These are phyloP conservation scores for Pseudocercospora fuligena DNA, from an alignment of 2,329 filamentous ascomycete species.

Conservation along the genomic window DNA sequence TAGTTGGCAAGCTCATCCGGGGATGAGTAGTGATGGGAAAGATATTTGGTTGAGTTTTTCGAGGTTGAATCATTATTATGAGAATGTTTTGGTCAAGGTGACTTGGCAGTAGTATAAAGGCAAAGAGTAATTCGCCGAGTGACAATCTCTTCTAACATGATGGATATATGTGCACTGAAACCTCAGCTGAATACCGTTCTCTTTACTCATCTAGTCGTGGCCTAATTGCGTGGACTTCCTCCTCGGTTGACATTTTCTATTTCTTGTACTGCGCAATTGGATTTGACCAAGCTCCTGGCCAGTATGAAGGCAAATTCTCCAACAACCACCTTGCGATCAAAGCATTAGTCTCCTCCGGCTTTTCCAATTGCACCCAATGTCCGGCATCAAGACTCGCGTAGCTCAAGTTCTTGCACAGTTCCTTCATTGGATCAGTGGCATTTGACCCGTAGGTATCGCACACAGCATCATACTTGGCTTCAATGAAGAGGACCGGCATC, in stretches of 20 bases:
- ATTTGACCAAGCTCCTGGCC: slow-evolving; percentile 23
- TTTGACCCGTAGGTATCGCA: slow-evolving; percentile 43
- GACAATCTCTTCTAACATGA: no score
- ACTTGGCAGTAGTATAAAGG: neutral
- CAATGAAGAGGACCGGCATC: slow-evolving; percentile 46
- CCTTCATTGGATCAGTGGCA: slow-evolving; percentile 41
- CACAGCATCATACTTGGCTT: slow-evolving; percentile 46
- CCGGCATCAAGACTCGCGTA: slow-evolving; percentile 41
- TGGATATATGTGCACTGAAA: no score
- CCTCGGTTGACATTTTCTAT: no score
- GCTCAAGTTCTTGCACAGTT: slow-evolving; percentile 45
- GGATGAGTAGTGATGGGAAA: neutral
- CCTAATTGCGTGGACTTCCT: no score
- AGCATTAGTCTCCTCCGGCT: slow-evolving; percentile 31
- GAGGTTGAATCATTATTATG: neutral
- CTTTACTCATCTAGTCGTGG: no score
- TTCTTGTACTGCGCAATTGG: slow-evolving; percentile 12
- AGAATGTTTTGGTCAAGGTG: neutral
- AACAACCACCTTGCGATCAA: slow-evolving; percentile 34
- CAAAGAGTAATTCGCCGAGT: no score
- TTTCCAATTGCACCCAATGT: slow-evolving; percentile 35
- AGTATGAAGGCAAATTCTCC: slow-evolving; percentile 22
- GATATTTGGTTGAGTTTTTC: neutral
- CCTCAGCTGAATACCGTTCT: no score
- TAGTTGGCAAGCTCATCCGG: neutral